Evolutionary conservation across 1,139 yeast species (phyloP).

Genomic region (Diutina ranongensis): DNA sequence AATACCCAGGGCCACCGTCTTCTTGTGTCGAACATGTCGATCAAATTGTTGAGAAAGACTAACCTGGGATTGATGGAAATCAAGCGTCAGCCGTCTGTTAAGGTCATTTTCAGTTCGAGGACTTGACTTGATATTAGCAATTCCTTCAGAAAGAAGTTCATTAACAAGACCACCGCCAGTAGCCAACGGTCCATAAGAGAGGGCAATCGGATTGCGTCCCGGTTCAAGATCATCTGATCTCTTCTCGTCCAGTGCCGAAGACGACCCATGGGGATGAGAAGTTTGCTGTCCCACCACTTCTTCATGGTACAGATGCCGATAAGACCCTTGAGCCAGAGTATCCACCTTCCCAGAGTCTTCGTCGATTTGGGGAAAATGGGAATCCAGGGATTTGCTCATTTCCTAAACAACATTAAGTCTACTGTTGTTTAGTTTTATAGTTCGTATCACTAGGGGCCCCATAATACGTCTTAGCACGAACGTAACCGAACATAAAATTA

Average conservation of each 20-base stretch:
- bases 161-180: neutral
- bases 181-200: neutral
- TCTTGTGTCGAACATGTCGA: neutral
- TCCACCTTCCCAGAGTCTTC: too few species aligned
- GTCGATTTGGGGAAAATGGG: too few species aligned
- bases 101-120: neutral
- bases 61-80: neutral
- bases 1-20: neutral
- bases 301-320: neutral
- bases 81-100: neutral
- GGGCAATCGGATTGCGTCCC: neutral
- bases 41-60: neutral
- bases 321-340: neutral
- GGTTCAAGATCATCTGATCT: neutral
- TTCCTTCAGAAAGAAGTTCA: neutral
- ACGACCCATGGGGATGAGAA: neutral
- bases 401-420: too few species aligned
- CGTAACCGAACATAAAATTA: conserved; percentile 33
- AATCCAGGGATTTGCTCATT: too few species aligned
- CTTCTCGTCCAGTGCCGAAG: neutral
- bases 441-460: conserved; percentile 12
- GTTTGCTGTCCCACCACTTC: neutral
- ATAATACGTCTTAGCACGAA: conserved; percentile 34
- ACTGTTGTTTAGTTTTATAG: neutral
- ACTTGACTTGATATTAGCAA: neutral